phyloP scores from a whole-genome alignment of 1,139 yeast species.

The Kodamaea derodonti region DNA sequence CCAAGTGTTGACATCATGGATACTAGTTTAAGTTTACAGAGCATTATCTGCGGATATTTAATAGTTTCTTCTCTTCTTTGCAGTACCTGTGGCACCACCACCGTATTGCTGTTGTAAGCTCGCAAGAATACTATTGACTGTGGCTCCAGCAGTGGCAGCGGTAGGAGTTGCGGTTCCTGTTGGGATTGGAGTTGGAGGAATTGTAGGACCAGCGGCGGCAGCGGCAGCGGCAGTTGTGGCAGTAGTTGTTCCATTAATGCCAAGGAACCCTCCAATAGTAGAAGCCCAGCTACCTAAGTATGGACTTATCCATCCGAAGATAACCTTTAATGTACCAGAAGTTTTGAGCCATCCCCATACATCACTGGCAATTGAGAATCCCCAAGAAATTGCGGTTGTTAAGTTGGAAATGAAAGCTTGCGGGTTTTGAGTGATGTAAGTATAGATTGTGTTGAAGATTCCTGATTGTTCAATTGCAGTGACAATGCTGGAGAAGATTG shows the following conservation, averaged over 20 bases:
- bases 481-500: slow-evolving; percentile 26
- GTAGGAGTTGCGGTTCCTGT: slow-evolving; percentile 14
- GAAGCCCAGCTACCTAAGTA: slow-evolving; percentile 2
- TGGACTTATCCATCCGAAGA: slow-evolving; percentile 19
- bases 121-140: slow-evolving; percentile 9
- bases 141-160: slow-evolving; percentile 12
- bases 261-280: slow-evolving; percentile 1
- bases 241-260: slow-evolving; percentile 5
- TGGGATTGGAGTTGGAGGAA: slow-evolving; percentile 14
- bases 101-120: slow-evolving; percentile 8
- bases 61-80: slow-evolving; percentile 18
- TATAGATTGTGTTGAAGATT: slow-evolving; percentile 27
- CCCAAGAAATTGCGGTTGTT: slow-evolving; percentile 31
- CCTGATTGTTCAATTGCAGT: slow-evolving; percentile 34
- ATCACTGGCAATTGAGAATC: slow-evolving; percentile 34
- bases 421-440: slow-evolving; percentile 38
- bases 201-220: slow-evolving; percentile 9
- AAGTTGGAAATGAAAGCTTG: slow-evolving; percentile 30
- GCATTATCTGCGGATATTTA: too few species aligned
- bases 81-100: slow-evolving; percentile 7
- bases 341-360: slow-evolving; percentile 37
- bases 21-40: too few species aligned
- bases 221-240: slow-evolving; percentile 10
- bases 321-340: too few species aligned
- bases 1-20: too few species aligned